Evolutionary conservation across 768 basidiomycete genomes (phyloP), one percentile per base, ranked within the genome.

Genomic region (Suillus paluster): DNA sequence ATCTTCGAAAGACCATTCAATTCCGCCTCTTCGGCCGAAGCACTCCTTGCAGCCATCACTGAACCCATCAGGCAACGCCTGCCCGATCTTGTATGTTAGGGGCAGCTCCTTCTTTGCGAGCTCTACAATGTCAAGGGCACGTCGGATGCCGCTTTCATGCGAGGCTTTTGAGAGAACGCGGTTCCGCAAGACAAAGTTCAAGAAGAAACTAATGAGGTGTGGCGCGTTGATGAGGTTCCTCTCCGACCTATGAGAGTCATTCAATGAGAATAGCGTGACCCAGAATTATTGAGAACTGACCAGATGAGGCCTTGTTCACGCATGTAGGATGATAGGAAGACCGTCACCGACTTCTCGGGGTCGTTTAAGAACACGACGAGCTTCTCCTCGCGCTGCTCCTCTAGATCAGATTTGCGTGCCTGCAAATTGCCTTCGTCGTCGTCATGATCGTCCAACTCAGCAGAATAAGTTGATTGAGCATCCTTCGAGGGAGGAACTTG

Each of bases 261-360:
- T 58, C 36, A 54, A 42, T 49, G 23, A 63, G 54, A 52, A 33
- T 27, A 17, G 27, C 23, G 12, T 23, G 15, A 5, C 38, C 12
- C 5, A 21, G 25, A 21, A 59, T 55, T 44, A 34, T 8, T 52
- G 50, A 57, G 38, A 33, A 19, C 80, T n/a, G 62, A 90, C 91
- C 88, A 92, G 59, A 86, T 81, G 52, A 90, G 79, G 27, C 92
- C 92, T 60, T 85, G 84, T 58, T 86, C 82, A 39, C 84, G 80
- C 76, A 86, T 88, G 66, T 85, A 83, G 5, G 89, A 89, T 0
- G 90, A 89, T 62, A 94, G 77, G 73, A 92, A 94, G 21, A 91
- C 79, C 59, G 79, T 84, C 58, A 88, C 74, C 34, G 78, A 73
- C 10, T 70, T 72, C 65, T 86, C 89, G 0, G 92, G 89, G 59